Base-by-base conservation (phyloP, 257 asterid species). In the Nicotiana paniculata region DNA sequence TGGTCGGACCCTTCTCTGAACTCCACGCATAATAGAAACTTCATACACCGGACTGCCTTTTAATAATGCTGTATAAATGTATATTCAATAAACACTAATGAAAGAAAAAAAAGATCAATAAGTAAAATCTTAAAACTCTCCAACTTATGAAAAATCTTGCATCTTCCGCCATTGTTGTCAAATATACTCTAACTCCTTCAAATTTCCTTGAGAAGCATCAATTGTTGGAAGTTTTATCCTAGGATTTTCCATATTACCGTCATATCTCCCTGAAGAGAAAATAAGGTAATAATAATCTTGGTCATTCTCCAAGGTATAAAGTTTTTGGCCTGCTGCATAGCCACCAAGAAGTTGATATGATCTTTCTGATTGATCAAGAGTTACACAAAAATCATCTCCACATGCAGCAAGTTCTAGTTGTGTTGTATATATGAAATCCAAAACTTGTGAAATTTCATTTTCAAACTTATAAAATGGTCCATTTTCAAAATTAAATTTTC, bases 311-410 rank as follows among this genome's bases (percentile, higher is more conserved):
- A 92, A 82, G 74, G 79, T 88, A 72, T 95, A 95, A 65, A 95
- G 84, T 4, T 83, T 91, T 58, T 93, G 95, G 54, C 97, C 97
- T 1, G 95, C 96, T 67, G 89, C 97, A 81, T 86, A 95, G 3
- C 92, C 91, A 4, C 98, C 97, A 8, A 93, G 93, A 83, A 95
- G 98, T 68, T 93, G 97, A 81, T 95, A 95, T 11, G 98, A 95
- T 87, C 90, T 89, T 88, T 95, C 94, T 0, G 97, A 89, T 86
- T 89, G 96, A 83, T 93, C 97, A 92, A 95, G 88, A 68, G 95
- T 88, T 4, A 93, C 75, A 28, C 98, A 95, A 10, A 85, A 9
- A 35, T 95, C 96, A 37, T 95, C 93, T 0, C 89, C 84, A 93
- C 97, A 95, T 61, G 98, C 97, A 61, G 98, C 98, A 79, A 86